Base-by-base conservation (phyloP, 2,329 filamentous ascomycete species). In the Byssothecium circinans region DNA sequence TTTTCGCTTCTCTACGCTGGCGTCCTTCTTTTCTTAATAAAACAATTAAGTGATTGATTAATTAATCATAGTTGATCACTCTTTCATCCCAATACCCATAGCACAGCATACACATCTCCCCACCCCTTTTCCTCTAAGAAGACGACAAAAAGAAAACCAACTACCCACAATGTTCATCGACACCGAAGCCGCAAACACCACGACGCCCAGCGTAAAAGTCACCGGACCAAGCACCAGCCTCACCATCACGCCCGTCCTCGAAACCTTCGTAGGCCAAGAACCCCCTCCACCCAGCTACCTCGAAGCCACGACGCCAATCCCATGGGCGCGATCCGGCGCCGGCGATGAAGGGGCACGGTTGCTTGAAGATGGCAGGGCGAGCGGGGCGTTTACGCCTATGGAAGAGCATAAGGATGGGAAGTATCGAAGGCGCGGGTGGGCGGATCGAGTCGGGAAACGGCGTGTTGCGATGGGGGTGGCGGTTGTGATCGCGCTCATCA, bases 261-360 rank as follows among this genome's bases (percentile, higher is more conserved):
- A 63, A 14, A 53, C 56, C 2, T 60, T 60, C 33, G 57, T 65
- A 3, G 56, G 58, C 7, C 53, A 64, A 37, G 56, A 55, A 15
- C 52, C 56, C 18, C 55, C 55, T 18, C 55, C 66, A 11, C 62
- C 63, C 4, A 64, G 53, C 14, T 69, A 69, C 44, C 54, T 69
- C 1, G 67, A 69, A 48, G 67, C 67, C 7, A 70, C 65, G 8
- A 70, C 67, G 3, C 65, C 67, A 25, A 56, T 56, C n/a, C 54
- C 62, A 1, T 69, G 65, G 43, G 60, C 57, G 15, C 53, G 51
- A 12, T 49, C 63, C 36, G 42, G 59, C 12, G 66, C 60, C 30
- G 57, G 61, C 10, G 65, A 67, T 42, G 65, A 70, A 43, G 65
- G 55, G 2, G 60, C 63, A 4, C 51, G 65, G 20, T 43, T 70